phyloP scores from a whole-genome alignment of 371 early-diverging fungal genomes.

The Fennellomyces sp. region DNA sequence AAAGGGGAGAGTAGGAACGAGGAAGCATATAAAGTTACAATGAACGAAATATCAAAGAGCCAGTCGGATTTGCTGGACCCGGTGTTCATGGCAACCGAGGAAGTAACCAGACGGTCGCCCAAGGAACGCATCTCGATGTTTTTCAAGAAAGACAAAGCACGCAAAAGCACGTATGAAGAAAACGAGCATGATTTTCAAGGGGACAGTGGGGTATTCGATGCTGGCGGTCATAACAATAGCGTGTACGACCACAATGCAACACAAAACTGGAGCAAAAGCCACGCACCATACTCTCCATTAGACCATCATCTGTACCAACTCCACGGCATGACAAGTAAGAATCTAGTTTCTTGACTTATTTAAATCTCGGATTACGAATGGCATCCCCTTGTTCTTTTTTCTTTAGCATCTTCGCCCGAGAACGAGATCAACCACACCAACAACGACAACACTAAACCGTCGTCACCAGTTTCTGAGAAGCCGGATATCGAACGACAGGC shows the following conservation, averaged over 20 bases:
- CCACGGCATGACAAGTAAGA: constrained; percentile 7
- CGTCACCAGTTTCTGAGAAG: not conserved
- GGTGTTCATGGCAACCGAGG: not conserved
- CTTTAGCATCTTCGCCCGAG: not conserved
- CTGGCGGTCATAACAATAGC: not conserved
- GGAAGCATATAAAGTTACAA: too few species aligned
- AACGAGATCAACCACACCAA: not conserved
- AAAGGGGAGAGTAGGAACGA: too few species aligned
- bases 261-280: constrained; percentile 10
- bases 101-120: not conserved
- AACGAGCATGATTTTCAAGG: not conserved
- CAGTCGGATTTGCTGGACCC: not conserved
- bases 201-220: not conserved
- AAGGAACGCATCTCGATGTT: constrained; percentile 7
- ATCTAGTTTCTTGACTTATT: not conserved
- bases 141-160: constrained; percentile 3
- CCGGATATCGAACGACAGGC: constrained; percentile 1
- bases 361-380: not conserved
- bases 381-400: not conserved
- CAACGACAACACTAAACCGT: not conserved
- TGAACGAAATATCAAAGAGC: not conserved
- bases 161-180: not conserved
- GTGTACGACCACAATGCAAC: constrained; percentile 11
- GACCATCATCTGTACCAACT: constrained; percentile 12
- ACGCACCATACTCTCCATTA: constrained; percentile 4